Conservation (phyloP, 169 alveolate genomes). For the Perkinsus olseni region DNA sequence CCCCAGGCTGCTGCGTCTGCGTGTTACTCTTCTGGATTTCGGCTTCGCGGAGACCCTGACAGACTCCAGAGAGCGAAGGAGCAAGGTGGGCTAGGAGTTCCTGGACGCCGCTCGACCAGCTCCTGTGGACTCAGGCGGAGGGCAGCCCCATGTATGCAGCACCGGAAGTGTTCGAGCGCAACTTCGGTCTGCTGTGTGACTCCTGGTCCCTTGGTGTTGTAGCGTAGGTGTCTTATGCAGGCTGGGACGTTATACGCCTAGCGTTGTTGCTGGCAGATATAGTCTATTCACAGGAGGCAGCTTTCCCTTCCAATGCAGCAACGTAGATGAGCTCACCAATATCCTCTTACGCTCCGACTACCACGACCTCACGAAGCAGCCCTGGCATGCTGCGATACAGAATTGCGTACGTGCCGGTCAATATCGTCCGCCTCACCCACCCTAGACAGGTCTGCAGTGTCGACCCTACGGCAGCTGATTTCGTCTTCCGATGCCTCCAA, state of each 20-base stretch:
- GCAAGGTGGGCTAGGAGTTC: neutral
- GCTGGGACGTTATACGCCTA: too few relatives aligned
- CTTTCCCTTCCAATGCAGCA: neutral
- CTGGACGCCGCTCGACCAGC: neutral
- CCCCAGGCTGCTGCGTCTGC: neutral
- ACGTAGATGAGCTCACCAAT: neutral
- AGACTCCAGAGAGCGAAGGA: neutral
- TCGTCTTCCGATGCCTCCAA: neutral
- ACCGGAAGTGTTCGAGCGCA: neutral
- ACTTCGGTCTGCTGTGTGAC: neutral
- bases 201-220: neutral
- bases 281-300: neutral
- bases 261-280: neutral
- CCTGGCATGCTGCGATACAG: neutral
- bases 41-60: neutral
- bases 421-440: neutral
- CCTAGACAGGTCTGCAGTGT: neutral
- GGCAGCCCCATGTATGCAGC: conserved; percentile 3
- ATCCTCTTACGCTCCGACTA: neutral
- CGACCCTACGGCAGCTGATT: neutral
- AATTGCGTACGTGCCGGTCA: neutral
- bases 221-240: neutral
- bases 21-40: neutral
- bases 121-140: neutral
- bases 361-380: neutral